A percentile compares a stretch with the other conserved stretches of the same genome.
These are phyloP conservation scores for Zygoascus bituminiphila DNA, from an alignment of 805 yeast genomes.

Conservation along the genomic window DNA sequence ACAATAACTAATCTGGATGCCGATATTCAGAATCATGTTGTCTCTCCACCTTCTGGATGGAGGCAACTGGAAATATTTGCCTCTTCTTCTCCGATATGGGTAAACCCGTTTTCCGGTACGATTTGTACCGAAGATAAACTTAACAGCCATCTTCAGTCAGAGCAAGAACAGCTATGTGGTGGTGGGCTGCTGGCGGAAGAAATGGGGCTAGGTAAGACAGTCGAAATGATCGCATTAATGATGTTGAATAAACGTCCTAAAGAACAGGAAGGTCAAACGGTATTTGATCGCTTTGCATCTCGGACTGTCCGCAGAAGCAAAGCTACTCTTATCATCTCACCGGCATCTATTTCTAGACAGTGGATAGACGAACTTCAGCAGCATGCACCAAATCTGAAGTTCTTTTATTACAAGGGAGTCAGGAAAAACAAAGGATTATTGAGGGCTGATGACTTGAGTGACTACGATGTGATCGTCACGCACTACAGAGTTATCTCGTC, in stretches of 20 bases:
- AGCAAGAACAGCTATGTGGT: background rate
- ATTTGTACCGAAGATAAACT: conserved; percentile 11
- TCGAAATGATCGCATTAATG: conserved; percentile 67
- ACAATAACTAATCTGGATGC: conserved; percentile 18
- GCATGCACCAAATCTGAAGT: conserved; percentile 54
- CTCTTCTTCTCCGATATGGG: conserved; percentile 15
- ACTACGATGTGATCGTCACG: conserved; percentile 71
- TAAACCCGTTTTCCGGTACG: conserved; percentile 22
- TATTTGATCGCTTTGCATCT: conserved; percentile 34
- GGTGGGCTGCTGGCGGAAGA: conserved; percentile 80
- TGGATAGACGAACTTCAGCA: conserved; percentile 69
- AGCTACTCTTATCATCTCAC: conserved; percentile 78
- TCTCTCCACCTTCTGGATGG: conserved; percentile 25
- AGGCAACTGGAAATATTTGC: background rate
- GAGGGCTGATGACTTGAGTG: conserved; percentile 46
- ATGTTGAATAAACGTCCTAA: conserved; percentile 49
- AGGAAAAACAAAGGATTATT: conserved; percentile 29
- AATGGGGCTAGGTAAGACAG: conserved; percentile 96
- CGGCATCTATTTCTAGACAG: conserved; percentile 73
- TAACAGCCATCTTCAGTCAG: conserved; percentile 1
- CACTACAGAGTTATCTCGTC: conserved; percentile 63
- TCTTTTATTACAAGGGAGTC: conserved; percentile 58
- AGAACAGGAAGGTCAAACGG: background rate
- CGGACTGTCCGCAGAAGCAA: conserved; percentile 44
- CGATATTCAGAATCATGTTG: conserved; percentile 14